These are phyloP conservation scores for Paxillus rubicundulus DNA, from an alignment of 768 basidiomycete species.

Conservation along the genomic window DNA sequence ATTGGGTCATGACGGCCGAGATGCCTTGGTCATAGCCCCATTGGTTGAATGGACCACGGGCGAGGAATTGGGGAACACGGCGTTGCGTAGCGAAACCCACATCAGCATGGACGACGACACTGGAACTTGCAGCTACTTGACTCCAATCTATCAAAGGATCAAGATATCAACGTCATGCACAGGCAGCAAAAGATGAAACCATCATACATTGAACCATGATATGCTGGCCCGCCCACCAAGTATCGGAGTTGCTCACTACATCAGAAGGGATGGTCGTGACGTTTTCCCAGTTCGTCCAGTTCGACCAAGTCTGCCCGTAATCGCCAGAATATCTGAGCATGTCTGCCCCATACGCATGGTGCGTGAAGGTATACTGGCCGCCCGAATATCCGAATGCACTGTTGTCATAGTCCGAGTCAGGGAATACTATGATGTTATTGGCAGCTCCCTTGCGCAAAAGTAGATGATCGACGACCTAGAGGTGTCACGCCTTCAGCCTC, in stretches of 20 bases:
- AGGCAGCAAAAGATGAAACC: background rate
- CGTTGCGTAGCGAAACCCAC: constrained; percentile 55
- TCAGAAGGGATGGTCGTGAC: constrained; percentile 58
- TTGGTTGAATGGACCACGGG: constrained; percentile 84
- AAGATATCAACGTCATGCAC: background rate
- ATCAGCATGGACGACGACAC: constrained; percentile 78
- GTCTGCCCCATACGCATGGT: constrained; percentile 84
- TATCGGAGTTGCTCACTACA: constrained; percentile 45
- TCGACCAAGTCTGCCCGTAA: constrained; percentile 81
- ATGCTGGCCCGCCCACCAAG: constrained; percentile 82
- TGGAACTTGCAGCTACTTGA: constrained; percentile 54
- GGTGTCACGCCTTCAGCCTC: constrained; percentile 4
- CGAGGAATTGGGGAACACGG: constrained; percentile 84
- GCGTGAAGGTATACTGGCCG: constrained; percentile 72
- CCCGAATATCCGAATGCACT: constrained; percentile 54
- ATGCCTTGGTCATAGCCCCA: constrained; percentile 93
- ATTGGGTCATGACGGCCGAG: constrained; percentile 62
- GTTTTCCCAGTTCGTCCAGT: constrained; percentile 79
- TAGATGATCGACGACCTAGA: constrained; percentile 68
- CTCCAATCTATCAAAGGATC: constrained; percentile 66
- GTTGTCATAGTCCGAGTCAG: constrained; percentile 72
- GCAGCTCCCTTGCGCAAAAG: constrained; percentile 75
- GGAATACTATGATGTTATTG: constrained; percentile 85
- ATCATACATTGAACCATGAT: constrained; percentile 83
- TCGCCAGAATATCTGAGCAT: constrained; percentile 84